Base-by-base conservation (phyloP, 768 basidiomycete genomes). In the Piloderma croceum region DNA sequence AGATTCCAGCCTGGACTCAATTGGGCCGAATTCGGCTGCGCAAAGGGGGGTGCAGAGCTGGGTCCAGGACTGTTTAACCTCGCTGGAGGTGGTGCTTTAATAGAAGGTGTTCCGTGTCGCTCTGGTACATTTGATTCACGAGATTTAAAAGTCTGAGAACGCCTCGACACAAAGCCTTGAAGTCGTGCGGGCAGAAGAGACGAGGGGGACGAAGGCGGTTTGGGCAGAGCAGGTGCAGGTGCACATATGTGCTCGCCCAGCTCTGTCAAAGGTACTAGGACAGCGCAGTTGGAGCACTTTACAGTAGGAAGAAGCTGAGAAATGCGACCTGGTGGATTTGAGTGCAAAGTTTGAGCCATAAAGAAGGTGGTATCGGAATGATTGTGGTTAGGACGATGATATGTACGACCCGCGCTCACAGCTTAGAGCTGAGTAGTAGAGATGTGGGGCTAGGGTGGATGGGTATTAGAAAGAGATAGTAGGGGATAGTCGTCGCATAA, bases 201-300 rank as follows among this genome's bases (percentile, higher is more conserved):
- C 17, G 66, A 54, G 25, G 59, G 65, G 35, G 50, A 56, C 34
- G 56, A 49, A 46, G 47, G 59, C 25, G 54, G 53, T 12, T 61
- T 54, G 35, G 76, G 70, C 7, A 69, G 56, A 13, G 79, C 69
- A 2, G 74, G 70, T 7, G 69, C 50, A 9, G 69, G 60, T 5
- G 68, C 48, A 60, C 91, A 96, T 56, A 79, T 67, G 56, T 94
- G 91, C 46, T 89, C 84, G 25, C 79, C 79, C 24, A 94, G 78
- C 34, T 80, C 71, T 34, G 71, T 64, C 24, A 94, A 69, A 23
- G 84, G 79, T 27, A 96, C 85, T 1, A 74, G 77, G 7, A 67
- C 64, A 50, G 67, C 65, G 57, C 91, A 96, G 22, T 66, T 82
- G 3, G 88, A 88, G 60, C 91, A 96, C 58, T 84, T 93, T 45